Evolutionary conservation across 2,329 filamentous ascomycete genomes (phyloP), one percentile per base, ranked within the genome.

Genomic region (Botrytis hyacinthi): DNA sequence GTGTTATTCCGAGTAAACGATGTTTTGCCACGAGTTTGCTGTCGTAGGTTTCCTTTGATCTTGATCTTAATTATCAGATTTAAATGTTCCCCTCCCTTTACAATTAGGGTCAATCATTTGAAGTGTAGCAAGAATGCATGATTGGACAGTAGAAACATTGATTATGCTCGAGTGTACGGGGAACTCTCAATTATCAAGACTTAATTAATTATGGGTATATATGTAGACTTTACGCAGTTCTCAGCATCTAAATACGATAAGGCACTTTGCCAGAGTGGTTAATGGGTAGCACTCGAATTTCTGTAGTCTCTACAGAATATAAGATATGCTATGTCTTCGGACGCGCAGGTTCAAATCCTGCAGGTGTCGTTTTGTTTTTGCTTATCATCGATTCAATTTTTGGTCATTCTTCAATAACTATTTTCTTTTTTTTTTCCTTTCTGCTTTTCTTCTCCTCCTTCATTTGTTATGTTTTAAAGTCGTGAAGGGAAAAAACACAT

Each of bases 281-380:
- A 80, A 80, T 80, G 78, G 79, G 79, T 79, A 79, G 79, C 78
- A 80, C 78, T 80, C 78, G 78, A 80, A 80, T 54, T 71, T 32
- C n/a, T 51, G 65, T 67, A 67, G 65, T 1, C 18, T 2, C 65
- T 67, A 67, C 32, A 67, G 46, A 48, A 67, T 54, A 65, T 68
- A 74, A 78, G 79, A 78, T 76, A 80, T 80, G 78, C 79, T 79
- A 80, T 80, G 79, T 77, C 76, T 80, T 80, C 78, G 78, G 78
- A 78, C 79, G 79, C 79, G 78, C 77, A 80, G 79, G 79, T 80
- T 80, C 79, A 80, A 80, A 80, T 80, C 79, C 78, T 80, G 79
- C 78, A 72, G 73, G 73, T 71, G 76, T 73, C n/a, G 66, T 74
- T 62, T 71, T 48, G 6, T 5, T n/a, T n/a, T 26, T 51, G 10